Conservation (phyloP, 2,329 filamentous ascomycete genomes). For the Aureobasidium sp. region DNA sequence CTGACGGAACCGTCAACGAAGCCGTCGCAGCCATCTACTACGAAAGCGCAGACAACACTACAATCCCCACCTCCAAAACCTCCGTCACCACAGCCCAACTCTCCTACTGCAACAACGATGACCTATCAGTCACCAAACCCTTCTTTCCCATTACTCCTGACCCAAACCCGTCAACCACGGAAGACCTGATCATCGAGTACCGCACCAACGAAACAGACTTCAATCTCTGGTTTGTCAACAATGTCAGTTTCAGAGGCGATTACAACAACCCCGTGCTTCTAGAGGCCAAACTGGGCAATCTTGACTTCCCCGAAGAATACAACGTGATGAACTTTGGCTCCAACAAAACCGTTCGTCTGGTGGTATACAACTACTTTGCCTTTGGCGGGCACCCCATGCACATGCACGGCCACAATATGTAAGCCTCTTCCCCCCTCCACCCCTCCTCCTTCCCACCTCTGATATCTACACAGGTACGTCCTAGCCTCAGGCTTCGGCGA, state of each 20-base stretch:
- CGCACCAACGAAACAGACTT: slow-evolving; percentile 34
- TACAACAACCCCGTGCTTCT: slow-evolving; percentile 52
- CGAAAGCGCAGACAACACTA: slow-evolving; percentile 43
- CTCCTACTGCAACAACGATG: slow-evolving; percentile 49
- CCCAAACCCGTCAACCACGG: slow-evolving; percentile 24
- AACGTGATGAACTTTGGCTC: slow-evolving; percentile 42
- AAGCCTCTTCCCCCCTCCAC: slow-evolving; percentile 54
- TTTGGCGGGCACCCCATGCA: slow-evolving; percentile 17
- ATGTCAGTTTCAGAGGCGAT: slow-evolving; percentile 42
- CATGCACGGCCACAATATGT: slow-evolving; percentile 35
- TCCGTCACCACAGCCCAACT: slow-evolving; percentile 43
- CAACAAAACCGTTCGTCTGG: slow-evolving; percentile 48
- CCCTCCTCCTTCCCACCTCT: too few relatives aligned
- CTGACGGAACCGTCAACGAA: slow-evolving; percentile 37
- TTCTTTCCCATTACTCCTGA: slow-evolving; percentile 39
- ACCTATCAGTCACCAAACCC: slow-evolving; percentile 44
- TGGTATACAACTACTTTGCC: slow-evolving; percentile 35
- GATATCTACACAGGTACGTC: slow-evolving; percentile 35
- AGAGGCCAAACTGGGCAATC: slow-evolving; percentile 35
- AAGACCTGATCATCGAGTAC: slow-evolving; percentile 38
- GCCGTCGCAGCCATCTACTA: slow-evolving; percentile 60
- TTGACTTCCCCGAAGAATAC: slow-evolving; percentile 26
- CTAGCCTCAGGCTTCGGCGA: slow-evolving; percentile 43
- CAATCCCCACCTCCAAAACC: slow-evolving; percentile 41
- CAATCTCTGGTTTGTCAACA: slow-evolving; percentile 47